phyloP scores from a whole-genome alignment of 129 eudicot genomes.

The Tanacetum coccineum region DNA sequence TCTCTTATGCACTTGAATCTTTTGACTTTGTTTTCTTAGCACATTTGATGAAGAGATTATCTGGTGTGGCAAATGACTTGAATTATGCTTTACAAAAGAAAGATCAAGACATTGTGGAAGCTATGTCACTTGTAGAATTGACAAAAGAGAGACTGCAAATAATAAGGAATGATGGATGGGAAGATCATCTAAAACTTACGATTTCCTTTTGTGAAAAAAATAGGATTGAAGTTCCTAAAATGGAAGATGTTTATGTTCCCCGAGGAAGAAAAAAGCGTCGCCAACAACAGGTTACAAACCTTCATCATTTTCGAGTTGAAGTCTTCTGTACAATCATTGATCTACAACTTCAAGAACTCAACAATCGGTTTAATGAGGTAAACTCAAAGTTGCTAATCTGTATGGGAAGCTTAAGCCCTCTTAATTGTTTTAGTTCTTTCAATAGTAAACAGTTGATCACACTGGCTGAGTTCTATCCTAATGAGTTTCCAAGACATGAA shows the following conservation, averaged over 20 bases:
- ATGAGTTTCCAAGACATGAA: too few relatives aligned
- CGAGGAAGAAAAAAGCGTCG: conserved; percentile 26
- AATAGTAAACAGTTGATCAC: too few relatives aligned
- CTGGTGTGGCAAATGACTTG: not conserved
- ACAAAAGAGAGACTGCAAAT: not conserved
- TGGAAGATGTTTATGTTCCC: not conserved
- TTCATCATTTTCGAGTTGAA: conserved; percentile 14
- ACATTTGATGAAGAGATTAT: conserved; percentile 1
- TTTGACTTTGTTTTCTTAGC: not conserved
- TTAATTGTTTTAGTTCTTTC: too few relatives aligned
- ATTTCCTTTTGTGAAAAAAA: too few relatives aligned
- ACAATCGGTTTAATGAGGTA: conserved; percentile 10
- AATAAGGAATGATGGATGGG: not conserved
- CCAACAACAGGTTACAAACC: not conserved
- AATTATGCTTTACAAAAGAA: conserved; percentile 1
- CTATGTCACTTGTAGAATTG: not conserved
- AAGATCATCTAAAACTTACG: not conserved
- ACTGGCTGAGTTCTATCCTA: too few relatives aligned
- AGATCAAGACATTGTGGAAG: conserved; percentile 2
- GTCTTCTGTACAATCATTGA: conserved; percentile 6
- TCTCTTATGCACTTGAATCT: not conserved
- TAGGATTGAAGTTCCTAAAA: too few relatives aligned
- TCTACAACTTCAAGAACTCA: conserved; percentile 12
- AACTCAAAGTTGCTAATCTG: too few relatives aligned
- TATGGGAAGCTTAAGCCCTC: too few relatives aligned